Evolutionary conservation across 176 grass and related monocot genomes (phyloP).

Genomic region (Raddia guianensis): DNA sequence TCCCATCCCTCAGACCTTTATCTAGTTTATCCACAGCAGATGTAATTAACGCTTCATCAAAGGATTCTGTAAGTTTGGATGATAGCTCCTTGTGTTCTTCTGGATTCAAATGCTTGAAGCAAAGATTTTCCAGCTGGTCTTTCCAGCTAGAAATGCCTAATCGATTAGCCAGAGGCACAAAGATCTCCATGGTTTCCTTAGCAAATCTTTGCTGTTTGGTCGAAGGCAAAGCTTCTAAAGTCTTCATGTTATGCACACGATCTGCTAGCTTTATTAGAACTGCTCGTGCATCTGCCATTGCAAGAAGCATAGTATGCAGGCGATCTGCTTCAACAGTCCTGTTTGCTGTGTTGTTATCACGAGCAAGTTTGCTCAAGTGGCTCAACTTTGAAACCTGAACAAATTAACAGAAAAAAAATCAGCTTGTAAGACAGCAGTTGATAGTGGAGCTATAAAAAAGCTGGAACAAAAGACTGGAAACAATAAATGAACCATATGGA

Average conservation of each 20-base stretch:
- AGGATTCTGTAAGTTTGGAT: constrained; percentile 59
- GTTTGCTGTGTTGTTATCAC: constrained; percentile 76
- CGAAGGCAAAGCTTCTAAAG: constrained; percentile 53
- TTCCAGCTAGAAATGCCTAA: constrained; percentile 74
- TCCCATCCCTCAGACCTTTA: constrained; percentile 53
- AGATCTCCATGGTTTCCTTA: constrained; percentile 67
- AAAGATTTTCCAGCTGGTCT: constrained; percentile 63
- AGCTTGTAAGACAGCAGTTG: not conserved
- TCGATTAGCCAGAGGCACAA: constrained; percentile 69
- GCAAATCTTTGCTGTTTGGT: constrained; percentile 64
- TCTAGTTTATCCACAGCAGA: constrained; percentile 56
- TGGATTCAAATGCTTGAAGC: constrained; percentile 61
- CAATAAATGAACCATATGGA: not conserved
- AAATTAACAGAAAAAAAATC: constrained; percentile 22
- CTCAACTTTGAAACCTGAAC: constrained; percentile 80
- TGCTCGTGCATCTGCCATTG: constrained; percentile 74
- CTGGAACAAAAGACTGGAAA: not conserved
- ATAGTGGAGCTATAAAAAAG: not conserved
- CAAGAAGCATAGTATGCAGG: constrained; percentile 90
- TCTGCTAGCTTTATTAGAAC: constrained; percentile 79
- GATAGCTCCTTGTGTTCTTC: constrained; percentile 61
- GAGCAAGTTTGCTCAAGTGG: constrained; percentile 79
- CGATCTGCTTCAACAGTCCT: constrained; percentile 74
- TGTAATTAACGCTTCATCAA: constrained; percentile 61
- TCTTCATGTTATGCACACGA: constrained; percentile 72